Percentiles rank a stretch among this genome's conserved stretches.
phyloP scores from a whole-genome alignment of 2,329 filamentous ascomycete genomes.

The Pestalotiopsis sp. region DNA sequence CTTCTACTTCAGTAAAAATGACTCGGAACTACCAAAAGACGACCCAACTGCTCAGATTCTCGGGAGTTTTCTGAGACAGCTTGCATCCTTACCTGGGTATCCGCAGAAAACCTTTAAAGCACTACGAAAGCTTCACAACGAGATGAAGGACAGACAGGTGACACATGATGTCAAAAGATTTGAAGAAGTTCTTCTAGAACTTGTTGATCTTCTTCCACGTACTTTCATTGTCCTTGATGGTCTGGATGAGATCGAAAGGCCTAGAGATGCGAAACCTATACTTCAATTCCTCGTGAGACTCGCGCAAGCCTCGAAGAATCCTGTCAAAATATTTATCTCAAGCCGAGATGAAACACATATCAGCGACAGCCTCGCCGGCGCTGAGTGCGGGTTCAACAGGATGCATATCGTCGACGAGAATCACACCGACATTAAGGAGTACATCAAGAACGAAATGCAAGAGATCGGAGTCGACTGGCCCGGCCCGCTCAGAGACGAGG shows the following conservation, averaged over 20 bases:
- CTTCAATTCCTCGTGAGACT: background rate
- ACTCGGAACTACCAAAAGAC: background rate
- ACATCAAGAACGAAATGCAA: background rate
- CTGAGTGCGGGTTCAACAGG: background rate
- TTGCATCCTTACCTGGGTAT: background rate
- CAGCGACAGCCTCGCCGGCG: background rate
- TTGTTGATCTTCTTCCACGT: background rate
- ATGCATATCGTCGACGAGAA: background rate
- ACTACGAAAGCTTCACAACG: background rate
- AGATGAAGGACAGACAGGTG: background rate
- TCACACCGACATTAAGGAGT: background rate
- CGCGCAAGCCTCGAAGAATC: background rate
- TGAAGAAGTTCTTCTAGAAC: background rate
- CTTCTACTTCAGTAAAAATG: background rate
- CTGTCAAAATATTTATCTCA: background rate
- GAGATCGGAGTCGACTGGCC: background rate
- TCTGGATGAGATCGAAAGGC: background rate
- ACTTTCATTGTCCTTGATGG: background rate
- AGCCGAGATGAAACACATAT: background rate
- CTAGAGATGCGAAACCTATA: background rate
- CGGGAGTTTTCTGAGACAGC: background rate
- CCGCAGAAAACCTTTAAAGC: background rate
- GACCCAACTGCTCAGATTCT: background rate
- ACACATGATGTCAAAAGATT: background rate
- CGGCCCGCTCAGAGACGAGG: background rate